phyloP scores from a whole-genome alignment of 257 asterid species.

The Salvia splendens region DNA sequence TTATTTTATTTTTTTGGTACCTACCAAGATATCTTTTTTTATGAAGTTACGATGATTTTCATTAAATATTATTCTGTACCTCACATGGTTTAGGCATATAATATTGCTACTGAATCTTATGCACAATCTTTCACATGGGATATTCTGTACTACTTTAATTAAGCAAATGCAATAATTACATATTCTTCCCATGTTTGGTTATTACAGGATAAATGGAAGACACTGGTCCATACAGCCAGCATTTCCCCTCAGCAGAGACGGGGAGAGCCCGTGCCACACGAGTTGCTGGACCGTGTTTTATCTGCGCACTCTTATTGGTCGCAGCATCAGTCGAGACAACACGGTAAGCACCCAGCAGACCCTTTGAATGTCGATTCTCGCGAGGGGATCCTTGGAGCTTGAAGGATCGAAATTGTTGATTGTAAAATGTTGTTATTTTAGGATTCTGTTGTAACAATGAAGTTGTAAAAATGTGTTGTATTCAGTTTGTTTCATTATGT shows the following conservation, averaged over 20 bases:
- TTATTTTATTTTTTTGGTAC: slow-evolving; percentile 8
- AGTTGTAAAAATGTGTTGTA: slow-evolving; percentile 44
- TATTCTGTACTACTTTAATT: slow-evolving; percentile 7
- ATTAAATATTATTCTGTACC: slow-evolving; percentile 4
- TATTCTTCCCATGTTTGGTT: slow-evolving; percentile 21
- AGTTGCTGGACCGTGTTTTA: slow-evolving; percentile 72
- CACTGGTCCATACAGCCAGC: slow-evolving; percentile 90
- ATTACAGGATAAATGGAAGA: slow-evolving; percentile 91
- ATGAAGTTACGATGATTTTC: not conserved
- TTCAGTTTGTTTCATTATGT: slow-evolving; percentile 27
- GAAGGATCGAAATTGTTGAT: slow-evolving; percentile 34
- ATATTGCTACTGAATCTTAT: slow-evolving; percentile 33
- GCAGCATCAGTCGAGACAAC: slow-evolving; percentile 69
- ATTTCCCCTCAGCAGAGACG: slow-evolving; percentile 89
- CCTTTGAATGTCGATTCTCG: slow-evolving; percentile 37
- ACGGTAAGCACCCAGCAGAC: slow-evolving; percentile 47
- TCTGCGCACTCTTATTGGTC: slow-evolving; percentile 77
- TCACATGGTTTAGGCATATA: slow-evolving; percentile 36
- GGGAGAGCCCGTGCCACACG: slow-evolving; percentile 95
- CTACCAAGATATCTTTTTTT: slow-evolving; percentile 2
- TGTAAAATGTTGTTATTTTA: slow-evolving; percentile 37
- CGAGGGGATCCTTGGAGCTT: slow-evolving; percentile 39
- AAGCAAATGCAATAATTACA: not conserved
- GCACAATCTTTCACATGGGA: slow-evolving; percentile 36
- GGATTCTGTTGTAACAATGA: slow-evolving; percentile 36